A percentile compares a stretch with the other conserved stretches of the same genome.
Conservation (phyloP, 225 moss, liverwort and hornwort species). For the Straminergon stramineum region DNA sequence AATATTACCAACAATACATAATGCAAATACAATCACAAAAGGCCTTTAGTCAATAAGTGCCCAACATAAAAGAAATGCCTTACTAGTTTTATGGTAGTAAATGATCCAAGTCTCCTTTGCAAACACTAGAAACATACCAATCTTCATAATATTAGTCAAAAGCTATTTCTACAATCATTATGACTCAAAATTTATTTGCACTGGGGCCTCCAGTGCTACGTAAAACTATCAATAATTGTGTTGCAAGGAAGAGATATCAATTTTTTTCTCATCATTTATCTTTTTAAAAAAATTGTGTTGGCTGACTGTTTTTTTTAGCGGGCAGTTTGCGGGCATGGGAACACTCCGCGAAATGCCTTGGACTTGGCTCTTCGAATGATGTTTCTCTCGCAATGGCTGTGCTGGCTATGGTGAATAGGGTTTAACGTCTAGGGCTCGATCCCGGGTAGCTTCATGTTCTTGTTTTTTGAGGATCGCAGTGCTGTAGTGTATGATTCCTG, state of each 20-base stretch:
- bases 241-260: not conserved
- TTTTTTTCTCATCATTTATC: not conserved
- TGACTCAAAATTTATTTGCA: not conserved
- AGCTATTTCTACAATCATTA: not conserved
- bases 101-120: fast-evolving
- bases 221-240: fast-evolving
- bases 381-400: not conserved
- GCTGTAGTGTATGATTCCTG: not conserved
- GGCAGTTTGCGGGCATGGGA: not conserved
- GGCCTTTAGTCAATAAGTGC: not conserved
- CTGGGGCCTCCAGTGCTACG: fast-evolving
- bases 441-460: not conserved
- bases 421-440: not conserved
- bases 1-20: not conserved
- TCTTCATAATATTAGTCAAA: not conserved
- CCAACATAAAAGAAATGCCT: fast-evolving
- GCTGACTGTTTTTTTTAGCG: not conserved
- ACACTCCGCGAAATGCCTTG: not conserved
- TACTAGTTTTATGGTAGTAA: not conserved
- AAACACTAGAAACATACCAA: fast-evolving
- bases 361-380: not conserved
- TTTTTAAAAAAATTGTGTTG: not conserved
- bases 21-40: not conserved
- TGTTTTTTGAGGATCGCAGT: not conserved
- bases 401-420: slow-evolving; percentile 10